Evolutionary conservation across 108 stramenopile genomes (phyloP), one percentile per base, ranked within the genome.

Genomic region (Cyclotella kingstonii): DNA sequence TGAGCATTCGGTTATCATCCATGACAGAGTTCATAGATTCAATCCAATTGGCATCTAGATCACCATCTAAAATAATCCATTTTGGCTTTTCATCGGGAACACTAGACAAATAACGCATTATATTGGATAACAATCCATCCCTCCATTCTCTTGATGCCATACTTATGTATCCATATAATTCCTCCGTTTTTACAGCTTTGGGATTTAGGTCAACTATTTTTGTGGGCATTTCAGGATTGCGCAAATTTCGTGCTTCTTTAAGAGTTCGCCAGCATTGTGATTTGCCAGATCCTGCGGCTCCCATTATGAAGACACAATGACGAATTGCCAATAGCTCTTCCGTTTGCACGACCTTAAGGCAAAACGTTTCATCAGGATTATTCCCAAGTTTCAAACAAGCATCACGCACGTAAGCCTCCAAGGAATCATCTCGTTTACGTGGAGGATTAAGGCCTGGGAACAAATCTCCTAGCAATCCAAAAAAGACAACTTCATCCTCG

Each of bases 1-100:
- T 90, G 15, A 93, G 85, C 86, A 90, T 87, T 17, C 83, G 69
- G 70, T 90, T 90, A 70, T 93, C 91, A 70, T 90, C 91, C 86
- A 93, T 87, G 30, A 93, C 85, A 5, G 84, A 81, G 69, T 90
- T 90, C 89, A 93, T 90, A 35, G 75, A 75, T 61, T 93, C 91
- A 52, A 90, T 86, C 91, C 91, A 93, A 63, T 90, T 89, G 39
- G 91, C 83, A 63, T 89, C 86, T 8, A 90, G 67, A 60, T 93
- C 91, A 18, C 91, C 91, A 51, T 93, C 91, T 39, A 93, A 83
- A 29, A 93, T 54, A 31, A 93, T 88, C 91, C 91, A 93, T 64
- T 90, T 90, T 21, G 85, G 85, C 14, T 80, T 79, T 43, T 84
- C 82, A 65, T 86, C 78, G 2, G 84, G 83, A 19, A 84, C 79